Evolutionary conservation across 441 rosid species (phyloP).

Genomic region (Croton setiger): DNA sequence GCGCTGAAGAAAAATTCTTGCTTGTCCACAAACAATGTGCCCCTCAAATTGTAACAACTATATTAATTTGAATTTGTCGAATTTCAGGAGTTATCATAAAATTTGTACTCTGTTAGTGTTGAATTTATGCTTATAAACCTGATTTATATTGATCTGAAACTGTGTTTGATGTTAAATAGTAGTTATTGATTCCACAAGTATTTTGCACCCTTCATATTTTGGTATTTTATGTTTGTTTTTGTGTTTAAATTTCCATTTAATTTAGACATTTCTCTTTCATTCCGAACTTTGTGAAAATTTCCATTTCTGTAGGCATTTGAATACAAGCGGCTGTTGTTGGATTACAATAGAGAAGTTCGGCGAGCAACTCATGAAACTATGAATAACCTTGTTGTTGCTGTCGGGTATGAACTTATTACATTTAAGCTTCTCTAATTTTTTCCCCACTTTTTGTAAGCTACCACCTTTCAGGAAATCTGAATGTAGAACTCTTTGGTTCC

Average conservation of each 20-base stretch:
- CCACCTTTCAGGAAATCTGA: neutral
- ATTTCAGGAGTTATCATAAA: neutral
- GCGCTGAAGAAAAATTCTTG: neutral
- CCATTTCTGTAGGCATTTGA: slow-evolving; percentile 63
- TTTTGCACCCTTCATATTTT: neutral
- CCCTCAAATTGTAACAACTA: neutral
- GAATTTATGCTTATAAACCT: neutral
- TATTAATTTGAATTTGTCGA: neutral
- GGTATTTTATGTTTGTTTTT: slow-evolving; percentile 13
- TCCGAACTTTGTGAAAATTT: slow-evolving; percentile 17
- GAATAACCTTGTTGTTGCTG: slow-evolving; percentile 64
- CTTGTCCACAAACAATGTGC: neutral
- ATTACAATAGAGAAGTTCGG: slow-evolving; percentile 93
- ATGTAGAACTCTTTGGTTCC: neutral
- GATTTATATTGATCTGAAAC: neutral
- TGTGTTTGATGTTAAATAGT: neutral
- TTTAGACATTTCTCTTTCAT: slow-evolving; percentile 11
- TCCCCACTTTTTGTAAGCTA: slow-evolving; percentile 10
- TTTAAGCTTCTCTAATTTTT: neutral
- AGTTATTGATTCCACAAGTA: neutral
- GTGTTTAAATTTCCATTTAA: slow-evolving; percentile 11
- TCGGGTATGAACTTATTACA: slow-evolving; percentile 53
- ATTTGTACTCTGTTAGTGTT: neutral
- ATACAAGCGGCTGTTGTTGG: slow-evolving; percentile 84
- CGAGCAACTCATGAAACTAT: slow-evolving; percentile 87